These are phyloP conservation scores for Laetiporus sulphureus DNA, from an alignment of 1,284 basidiomycete genomes.

Conservation along the genomic window DNA sequence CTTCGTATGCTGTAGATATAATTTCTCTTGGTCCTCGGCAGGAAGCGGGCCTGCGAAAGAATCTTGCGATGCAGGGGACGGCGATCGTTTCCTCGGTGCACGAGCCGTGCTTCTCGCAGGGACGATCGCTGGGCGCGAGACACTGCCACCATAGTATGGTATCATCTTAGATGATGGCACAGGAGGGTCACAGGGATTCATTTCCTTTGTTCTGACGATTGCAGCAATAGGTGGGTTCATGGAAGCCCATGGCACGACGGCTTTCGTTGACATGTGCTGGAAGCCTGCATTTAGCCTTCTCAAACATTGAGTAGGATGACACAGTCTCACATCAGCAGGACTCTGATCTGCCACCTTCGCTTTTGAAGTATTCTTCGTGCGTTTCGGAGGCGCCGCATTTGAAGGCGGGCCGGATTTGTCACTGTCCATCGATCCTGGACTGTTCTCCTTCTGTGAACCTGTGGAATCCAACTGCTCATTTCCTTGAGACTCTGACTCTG, in stretches of 20 bases:
- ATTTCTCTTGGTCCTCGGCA: slow-evolving; percentile 36
- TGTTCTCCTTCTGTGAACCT: too few species aligned
- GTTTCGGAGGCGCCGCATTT: too few species aligned
- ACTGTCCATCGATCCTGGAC: too few species aligned
- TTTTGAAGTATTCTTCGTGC: too few species aligned
- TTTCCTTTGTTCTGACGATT: slow-evolving; percentile 5
- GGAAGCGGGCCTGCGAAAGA: slow-evolving; percentile 50
- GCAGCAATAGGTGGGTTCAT: neutral
- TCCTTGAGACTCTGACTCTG: slow-evolving; percentile 40
- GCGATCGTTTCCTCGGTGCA: slow-evolving; percentile 25
- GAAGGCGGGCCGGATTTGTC: too few species aligned
- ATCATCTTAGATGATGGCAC: slow-evolving; percentile 1
- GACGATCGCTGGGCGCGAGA: neutral
- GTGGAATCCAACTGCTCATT: slow-evolving; percentile 26
- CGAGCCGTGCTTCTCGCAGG: slow-evolving; percentile 10
- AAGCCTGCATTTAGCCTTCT: too few species aligned
- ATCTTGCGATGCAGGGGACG: slow-evolving; percentile 42
- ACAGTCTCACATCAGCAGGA: too few species aligned
- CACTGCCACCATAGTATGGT: slow-evolving; percentile 2
- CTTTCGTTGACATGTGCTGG: too few species aligned
- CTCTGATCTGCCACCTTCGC: too few species aligned
- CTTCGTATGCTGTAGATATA: slow-evolving; percentile 40
- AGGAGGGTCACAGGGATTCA: slow-evolving; percentile 6
- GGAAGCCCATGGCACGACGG: too few species aligned
- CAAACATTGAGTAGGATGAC: too few species aligned